Conservation (phyloP, 2,329 filamentous ascomycete species). For the Colletotrichum tofieldiae region DNA sequence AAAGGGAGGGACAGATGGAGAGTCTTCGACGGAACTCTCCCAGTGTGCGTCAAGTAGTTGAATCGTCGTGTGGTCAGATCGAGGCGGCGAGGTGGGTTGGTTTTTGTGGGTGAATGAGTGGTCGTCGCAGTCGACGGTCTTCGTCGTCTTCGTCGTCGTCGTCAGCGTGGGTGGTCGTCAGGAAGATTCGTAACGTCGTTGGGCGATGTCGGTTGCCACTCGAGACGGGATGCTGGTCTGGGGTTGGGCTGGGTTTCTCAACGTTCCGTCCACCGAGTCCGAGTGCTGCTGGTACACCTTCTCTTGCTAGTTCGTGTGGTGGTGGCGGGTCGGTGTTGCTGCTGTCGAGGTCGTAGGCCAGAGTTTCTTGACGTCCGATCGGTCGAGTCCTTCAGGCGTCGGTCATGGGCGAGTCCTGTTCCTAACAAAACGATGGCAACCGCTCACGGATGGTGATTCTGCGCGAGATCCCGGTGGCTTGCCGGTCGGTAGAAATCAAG, state of each 20-base stretch:
- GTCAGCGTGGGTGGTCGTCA: constrained; percentile 26
- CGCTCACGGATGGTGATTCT: constrained; percentile 6
- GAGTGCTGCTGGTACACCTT: neutral
- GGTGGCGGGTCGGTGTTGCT: constrained; percentile 9
- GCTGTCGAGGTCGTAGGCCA: constrained; percentile 29
- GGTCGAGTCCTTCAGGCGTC: constrained; percentile 13
- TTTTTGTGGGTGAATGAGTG: constrained; percentile 15
- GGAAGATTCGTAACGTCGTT: constrained; percentile 29
- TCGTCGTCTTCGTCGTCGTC: constrained; percentile 36
- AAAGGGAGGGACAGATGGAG: constrained; percentile 18
- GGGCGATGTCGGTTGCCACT: constrained; percentile 6
- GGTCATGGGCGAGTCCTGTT: constrained; percentile 1
- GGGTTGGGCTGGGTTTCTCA: neutral
- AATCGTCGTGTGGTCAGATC: constrained; percentile 15
- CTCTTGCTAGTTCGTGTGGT: constrained; percentile 10
- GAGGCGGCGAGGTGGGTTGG: constrained; percentile 7
- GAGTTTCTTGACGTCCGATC: constrained; percentile 10
- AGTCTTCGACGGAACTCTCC: constrained; percentile 38
- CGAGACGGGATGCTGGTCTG: neutral
- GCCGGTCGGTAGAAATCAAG: constrained; percentile 37
- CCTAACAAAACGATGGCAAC: constrained; percentile 23
- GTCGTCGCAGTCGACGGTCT: constrained; percentile 7
- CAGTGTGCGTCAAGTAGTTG: constrained; percentile 3
- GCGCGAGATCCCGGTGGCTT: constrained; percentile 15
- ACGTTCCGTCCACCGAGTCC: constrained; percentile 5